Conservation (phyloP, 164 flowering plant species). For the Cinnamomum micranthum region DNA sequence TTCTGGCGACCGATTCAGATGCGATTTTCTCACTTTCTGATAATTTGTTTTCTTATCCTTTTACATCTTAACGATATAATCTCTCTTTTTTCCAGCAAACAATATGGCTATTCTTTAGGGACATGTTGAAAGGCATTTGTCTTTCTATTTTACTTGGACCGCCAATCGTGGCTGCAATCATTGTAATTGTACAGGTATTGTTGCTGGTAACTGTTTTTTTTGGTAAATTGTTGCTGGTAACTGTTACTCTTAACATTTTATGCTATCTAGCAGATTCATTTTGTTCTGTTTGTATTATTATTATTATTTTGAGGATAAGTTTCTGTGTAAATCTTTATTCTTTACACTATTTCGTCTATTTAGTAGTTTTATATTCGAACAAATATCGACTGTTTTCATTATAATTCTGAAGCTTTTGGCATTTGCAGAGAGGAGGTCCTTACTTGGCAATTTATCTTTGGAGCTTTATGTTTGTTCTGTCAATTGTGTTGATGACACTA, state of each 20-base stretch:
- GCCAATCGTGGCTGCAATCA: constrained; percentile 87
- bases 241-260: not conserved
- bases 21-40: not conserved
- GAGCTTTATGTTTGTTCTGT: constrained; percentile 84
- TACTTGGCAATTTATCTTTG: constrained; percentile 95
- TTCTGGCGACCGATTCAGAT: not conserved
- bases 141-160: constrained; percentile 73
- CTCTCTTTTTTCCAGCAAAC: constrained; percentile 70
- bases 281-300: not conserved
- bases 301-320: not conserved
- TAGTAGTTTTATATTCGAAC: not conserved
- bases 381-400: not conserved
- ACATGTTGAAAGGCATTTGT: constrained; percentile 70
- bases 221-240: not conserved
- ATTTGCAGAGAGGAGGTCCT: constrained; percentile 94
- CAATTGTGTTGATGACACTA: constrained; percentile 93
- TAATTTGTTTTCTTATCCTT: not conserved
- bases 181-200: constrained; percentile 94
- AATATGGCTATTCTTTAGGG: constrained; percentile 79
- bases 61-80: not conserved
- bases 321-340: not conserved
- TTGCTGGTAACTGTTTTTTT: no score
- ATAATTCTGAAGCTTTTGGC: not conserved
- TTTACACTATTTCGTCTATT: not conserved
- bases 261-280: not conserved